Evolutionary conservation across 2,329 filamentous ascomycete genomes (phyloP).

Genomic region (Niveomyces coronatus): DNA sequence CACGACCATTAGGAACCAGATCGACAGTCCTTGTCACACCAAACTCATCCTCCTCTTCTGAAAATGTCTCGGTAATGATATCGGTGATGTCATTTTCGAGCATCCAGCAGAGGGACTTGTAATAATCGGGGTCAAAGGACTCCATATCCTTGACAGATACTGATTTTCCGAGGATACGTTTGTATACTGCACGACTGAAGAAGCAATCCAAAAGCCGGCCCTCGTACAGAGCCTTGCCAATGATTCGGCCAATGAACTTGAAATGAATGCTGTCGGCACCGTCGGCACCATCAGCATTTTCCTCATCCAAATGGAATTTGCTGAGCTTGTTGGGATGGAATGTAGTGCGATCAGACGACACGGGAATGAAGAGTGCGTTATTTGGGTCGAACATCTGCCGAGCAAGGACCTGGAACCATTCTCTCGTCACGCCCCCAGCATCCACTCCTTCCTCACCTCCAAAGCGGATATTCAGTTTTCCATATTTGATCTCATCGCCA

Average conservation of each 20-base stretch:
- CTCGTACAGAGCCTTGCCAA: slow-evolving; percentile 96
- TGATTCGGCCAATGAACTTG: slow-evolving; percentile 98
- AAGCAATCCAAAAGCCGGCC: slow-evolving; percentile 93
- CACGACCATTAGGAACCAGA: slow-evolving; percentile 75
- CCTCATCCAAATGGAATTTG: slow-evolving; percentile 8
- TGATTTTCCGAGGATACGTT: slow-evolving; percentile 86
- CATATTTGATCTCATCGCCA: slow-evolving; percentile 96
- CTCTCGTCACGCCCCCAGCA: slow-evolving; percentile 90
- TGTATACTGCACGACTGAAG: slow-evolving; percentile 98
- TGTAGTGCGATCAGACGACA: slow-evolving; percentile 92
- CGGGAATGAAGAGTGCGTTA: slow-evolving; percentile 91
- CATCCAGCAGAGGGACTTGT: slow-evolving; percentile 98
- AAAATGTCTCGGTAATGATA: slow-evolving; percentile 93
- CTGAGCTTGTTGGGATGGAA: slow-evolving; percentile 97
- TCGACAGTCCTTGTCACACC: slow-evolving; percentile 82
- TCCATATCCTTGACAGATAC: slow-evolving; percentile 99
- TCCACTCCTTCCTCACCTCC: slow-evolving; percentile 96
- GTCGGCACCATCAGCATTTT: slow-evolving; percentile 54
- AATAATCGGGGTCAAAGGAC: slow-evolving; percentile 95
- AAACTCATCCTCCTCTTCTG: slow-evolving; percentile 87
- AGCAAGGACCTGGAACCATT: slow-evolving; percentile 98
- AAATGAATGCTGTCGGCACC: slow-evolving; percentile 95
- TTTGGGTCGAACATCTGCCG: slow-evolving; percentile 99
- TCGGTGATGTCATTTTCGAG: slow-evolving; percentile 97
- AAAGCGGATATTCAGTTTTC: slow-evolving; percentile 96